Conservation (phyloP, 208 protist genomes). For the Baffinella frigidus region DNA sequence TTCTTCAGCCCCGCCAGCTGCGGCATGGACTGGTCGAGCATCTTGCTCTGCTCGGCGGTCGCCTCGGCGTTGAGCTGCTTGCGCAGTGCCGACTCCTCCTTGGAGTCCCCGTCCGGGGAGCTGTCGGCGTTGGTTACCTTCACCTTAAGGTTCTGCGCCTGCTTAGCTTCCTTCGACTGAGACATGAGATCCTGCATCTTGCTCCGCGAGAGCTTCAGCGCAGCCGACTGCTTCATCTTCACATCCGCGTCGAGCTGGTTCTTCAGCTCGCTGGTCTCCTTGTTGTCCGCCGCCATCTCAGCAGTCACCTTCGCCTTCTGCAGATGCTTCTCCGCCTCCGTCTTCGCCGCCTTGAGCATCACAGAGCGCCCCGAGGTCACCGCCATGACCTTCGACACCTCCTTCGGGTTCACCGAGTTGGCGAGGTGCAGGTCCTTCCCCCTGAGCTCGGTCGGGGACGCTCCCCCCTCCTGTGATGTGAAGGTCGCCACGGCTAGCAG, state of each 20-base stretch:
- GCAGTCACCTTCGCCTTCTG: background rate
- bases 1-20: background rate
- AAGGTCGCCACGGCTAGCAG: too few species aligned
- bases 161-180: background rate
- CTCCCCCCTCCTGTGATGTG: too few species aligned
- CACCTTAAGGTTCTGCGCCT: constrained; percentile 27
- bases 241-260: background rate
- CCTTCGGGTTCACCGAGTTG: background rate
- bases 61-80: constrained; percentile 37
- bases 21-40: background rate
- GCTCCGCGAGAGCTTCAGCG: background rate
- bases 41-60: background rate
- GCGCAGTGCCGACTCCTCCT: background rate
- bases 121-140: constrained; percentile 26
- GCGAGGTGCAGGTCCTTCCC: background rate
- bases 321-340: background rate
- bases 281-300: background rate
- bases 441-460: too few species aligned
- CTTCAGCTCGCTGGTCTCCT: background rate
- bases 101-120: background rate
- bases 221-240: background rate
- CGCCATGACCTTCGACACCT: background rate
- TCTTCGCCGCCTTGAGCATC: background rate
- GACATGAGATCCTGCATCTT: background rate
- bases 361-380: background rate